phyloP scores from a whole-genome alignment of 768 basidiomycete genomes.

The Podaxis sp. region DNA sequence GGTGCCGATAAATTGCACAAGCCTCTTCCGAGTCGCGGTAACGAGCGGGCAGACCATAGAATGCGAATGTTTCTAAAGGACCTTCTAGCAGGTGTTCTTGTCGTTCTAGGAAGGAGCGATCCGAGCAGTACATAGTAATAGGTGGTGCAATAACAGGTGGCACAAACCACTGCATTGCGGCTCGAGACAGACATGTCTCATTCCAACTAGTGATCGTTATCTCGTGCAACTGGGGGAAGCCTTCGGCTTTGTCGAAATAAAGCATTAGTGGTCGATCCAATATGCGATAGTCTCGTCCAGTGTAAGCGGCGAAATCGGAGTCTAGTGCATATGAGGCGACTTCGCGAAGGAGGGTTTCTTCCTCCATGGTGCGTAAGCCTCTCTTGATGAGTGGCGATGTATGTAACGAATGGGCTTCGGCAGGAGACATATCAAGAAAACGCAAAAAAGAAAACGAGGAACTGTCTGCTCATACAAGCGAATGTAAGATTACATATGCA shows the following conservation, averaged over 20 bases:
- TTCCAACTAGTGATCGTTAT: constrained; percentile 66
- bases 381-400: constrained; percentile 58
- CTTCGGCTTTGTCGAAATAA: constrained; percentile 34
- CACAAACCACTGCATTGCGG: constrained; percentile 79
- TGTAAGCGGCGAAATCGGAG: constrained; percentile 44
- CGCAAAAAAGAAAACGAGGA: constrained; percentile 81
- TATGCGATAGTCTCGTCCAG: constrained; percentile 30
- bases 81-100: constrained; percentile 61
- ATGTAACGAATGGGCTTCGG: constrained; percentile 64
- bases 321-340: constrained; percentile 41
- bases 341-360: constrained; percentile 39
- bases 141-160: constrained; percentile 87
- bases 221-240: constrained; percentile 52
- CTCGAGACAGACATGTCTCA: constrained; percentile 78
- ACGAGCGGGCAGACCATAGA: constrained; percentile 81
- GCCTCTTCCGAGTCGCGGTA: constrained; percentile 58
- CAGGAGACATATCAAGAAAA: constrained; percentile 58
- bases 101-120: constrained; percentile 77
- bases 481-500: background rate
- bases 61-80: constrained; percentile 67
- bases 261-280: constrained; percentile 30
- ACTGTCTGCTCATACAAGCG: constrained; percentile 23
- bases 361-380: constrained; percentile 45
- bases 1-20: constrained; percentile 41
- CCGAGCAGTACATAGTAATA: constrained; percentile 66